These are phyloP conservation scores for Phalaenopsis hybrid DNA, from an alignment of 116 monocot species.

Conservation along the genomic window DNA sequence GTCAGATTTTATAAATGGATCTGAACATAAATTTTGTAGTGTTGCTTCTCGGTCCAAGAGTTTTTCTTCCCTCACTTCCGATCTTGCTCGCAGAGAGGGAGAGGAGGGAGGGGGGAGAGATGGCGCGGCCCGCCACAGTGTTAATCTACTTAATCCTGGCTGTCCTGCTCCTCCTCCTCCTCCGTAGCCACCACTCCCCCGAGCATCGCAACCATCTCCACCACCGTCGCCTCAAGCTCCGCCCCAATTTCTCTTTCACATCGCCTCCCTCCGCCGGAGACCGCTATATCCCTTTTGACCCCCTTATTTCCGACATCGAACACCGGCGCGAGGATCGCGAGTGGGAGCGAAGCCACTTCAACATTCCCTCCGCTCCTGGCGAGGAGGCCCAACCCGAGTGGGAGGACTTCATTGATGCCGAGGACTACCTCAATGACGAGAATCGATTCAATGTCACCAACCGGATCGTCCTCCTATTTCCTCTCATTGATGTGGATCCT, in stretches of 20 bases:
- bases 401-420: conserved; percentile 75
- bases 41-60: too few species aligned
- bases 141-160: conserved; percentile 36
- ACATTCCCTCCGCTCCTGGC: conserved; percentile 46
- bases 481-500: conserved; percentile 66
- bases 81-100: not conserved
- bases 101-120: conserved; percentile 3
- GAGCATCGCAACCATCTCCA: conserved; percentile 12
- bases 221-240: conserved; percentile 67
- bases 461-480: conserved; percentile 60
- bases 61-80: not conserved
- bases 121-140: conserved; percentile 17
- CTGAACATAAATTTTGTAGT: too few species aligned
- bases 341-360: conserved; percentile 62
- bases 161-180: conserved; percentile 47
- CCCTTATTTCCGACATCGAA: conserved; percentile 72
- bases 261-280: conserved; percentile 6
- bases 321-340: conserved; percentile 58
- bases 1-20: too few species aligned
- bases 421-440: conserved; percentile 90
- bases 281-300: conserved; percentile 61
- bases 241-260: conserved; percentile 20
- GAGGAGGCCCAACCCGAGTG: conserved; percentile 79
- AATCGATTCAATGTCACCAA: conserved; percentile 68
- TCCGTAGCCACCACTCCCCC: conserved; percentile 12